phyloP scores from a whole-genome alignment of 148 eudicot genomes.

The Oxyria digyna region DNA sequence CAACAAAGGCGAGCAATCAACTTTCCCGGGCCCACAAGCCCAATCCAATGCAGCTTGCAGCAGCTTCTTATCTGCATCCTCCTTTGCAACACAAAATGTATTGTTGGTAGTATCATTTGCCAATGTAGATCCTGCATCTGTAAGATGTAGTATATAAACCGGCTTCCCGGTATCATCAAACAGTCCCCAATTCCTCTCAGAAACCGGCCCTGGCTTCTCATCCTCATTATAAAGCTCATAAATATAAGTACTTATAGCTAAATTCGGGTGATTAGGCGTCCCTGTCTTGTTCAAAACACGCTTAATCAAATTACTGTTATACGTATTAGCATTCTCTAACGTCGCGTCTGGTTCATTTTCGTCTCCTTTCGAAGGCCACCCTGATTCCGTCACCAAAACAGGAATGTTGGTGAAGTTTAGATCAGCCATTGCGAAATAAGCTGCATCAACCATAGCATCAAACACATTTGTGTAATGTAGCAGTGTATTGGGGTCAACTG shows the following conservation, averaged over 20 bases:
- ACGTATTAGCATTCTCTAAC: slow-evolving; percentile 68
- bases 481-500: slow-evolving; percentile 82
- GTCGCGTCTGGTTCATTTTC: slow-evolving; percentile 75
- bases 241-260: slow-evolving; percentile 63
- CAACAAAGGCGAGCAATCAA: slow-evolving; percentile 62
- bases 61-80: slow-evolving; percentile 64
- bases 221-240: slow-evolving; percentile 91
- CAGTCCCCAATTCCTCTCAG: slow-evolving; percentile 95
- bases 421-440: slow-evolving; percentile 76
- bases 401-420: slow-evolving; percentile 78
- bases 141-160: slow-evolving; percentile 48
- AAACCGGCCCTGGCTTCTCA: slow-evolving; percentile 51
- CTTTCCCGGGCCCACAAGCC: slow-evolving; percentile 97
- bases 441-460: slow-evolving; percentile 79
- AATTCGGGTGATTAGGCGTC: slow-evolving; percentile 86
- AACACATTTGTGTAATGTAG: slow-evolving; percentile 88
- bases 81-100: slow-evolving; percentile 71
- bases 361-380: slow-evolving; percentile 97
- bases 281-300: slow-evolving; percentile 77
- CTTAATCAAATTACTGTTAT: slow-evolving; percentile 72
- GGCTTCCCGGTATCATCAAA: slow-evolving; percentile 68
- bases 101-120: slow-evolving; percentile 88
- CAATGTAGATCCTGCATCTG: slow-evolving; percentile 67
- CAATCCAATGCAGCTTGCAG: slow-evolving; percentile 89
- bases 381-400: slow-evolving; percentile 72